These are phyloP conservation scores for Salvia hispanica DNA, from an alignment of 257 asterid species.

Conservation along the genomic window DNA sequence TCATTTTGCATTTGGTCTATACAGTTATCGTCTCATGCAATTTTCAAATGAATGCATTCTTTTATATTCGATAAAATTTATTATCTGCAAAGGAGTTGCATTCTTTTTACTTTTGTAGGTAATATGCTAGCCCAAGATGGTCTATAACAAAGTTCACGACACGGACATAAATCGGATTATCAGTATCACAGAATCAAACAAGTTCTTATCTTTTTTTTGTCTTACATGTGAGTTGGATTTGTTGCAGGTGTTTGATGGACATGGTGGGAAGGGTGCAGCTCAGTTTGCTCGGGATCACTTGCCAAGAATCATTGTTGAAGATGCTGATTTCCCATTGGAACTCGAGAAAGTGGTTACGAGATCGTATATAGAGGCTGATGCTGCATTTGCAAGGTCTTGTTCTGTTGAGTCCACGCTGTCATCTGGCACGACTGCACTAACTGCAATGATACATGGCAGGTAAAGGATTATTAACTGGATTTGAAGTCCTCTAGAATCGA, in stretches of 20 bases:
- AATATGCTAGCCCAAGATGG: neutral
- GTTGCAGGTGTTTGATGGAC: conserved; percentile 92
- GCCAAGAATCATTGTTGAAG: conserved; percentile 80
- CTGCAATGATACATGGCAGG: conserved; percentile 94
- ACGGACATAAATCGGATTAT: conserved; percentile 14
- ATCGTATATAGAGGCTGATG: conserved; percentile 75
- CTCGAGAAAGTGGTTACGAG: conserved; percentile 82
- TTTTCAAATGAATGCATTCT: neutral
- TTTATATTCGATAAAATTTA: neutral
- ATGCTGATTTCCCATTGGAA: conserved; percentile 77
- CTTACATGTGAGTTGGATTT: conserved; percentile 28
- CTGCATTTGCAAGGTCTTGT: conserved; percentile 75
- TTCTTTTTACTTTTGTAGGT: neutral
- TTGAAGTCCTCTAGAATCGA: neutral
- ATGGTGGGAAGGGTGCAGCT: conserved; percentile 89
- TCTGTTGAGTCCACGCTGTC: conserved; percentile 64
- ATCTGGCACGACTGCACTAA: conserved; percentile 91
- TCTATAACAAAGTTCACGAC: too few relatives aligned
- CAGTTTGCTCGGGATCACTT: conserved; percentile 85
- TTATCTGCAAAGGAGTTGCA: neutral
- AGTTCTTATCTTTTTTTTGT: conserved; percentile 14
- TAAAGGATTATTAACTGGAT: conserved; percentile 23
- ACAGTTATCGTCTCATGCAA: neutral
- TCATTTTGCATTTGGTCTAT: neutral
- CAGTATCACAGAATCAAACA: neutral